phyloP scores from a whole-genome alignment of 2,329 filamentous ascomycete genomes.

The Cryoendolithus antarcticus region DNA sequence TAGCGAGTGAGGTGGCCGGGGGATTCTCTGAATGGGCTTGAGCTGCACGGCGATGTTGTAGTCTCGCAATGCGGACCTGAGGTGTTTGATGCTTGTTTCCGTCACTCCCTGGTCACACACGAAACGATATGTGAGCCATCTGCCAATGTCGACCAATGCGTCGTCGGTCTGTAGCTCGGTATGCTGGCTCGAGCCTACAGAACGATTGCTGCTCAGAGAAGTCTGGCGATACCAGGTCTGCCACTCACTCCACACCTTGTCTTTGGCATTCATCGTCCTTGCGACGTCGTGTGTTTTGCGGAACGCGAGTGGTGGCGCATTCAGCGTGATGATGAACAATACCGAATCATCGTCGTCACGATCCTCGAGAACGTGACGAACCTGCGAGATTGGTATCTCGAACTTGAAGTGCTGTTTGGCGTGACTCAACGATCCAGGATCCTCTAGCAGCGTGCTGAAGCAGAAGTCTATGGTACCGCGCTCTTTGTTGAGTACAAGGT shows the following conservation, averaged over 20 bases:
- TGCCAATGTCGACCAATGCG: slow-evolving; percentile 49
- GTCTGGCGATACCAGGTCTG: slow-evolving; percentile 54
- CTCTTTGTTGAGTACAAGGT: too few relatives aligned
- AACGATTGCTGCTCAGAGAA: slow-evolving; percentile 37
- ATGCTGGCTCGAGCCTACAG: slow-evolving; percentile 1
- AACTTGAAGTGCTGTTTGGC: slow-evolving; percentile 10
- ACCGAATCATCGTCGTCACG: slow-evolving; percentile 11
- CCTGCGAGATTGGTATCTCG: slow-evolving; percentile 12
- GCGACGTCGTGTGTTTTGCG: slow-evolving; percentile 12
- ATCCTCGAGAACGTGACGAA: slow-evolving; percentile 9
- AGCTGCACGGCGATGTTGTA: slow-evolving; percentile 53
- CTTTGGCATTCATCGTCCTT: slow-evolving; percentile 29
- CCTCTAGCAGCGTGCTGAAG: slow-evolving; percentile 11
- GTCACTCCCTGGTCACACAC: slow-evolving; percentile 25
- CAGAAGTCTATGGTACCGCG: too few relatives aligned
- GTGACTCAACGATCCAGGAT: slow-evolving; percentile 26
- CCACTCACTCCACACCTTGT: slow-evolving; percentile 40
- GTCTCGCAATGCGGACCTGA: slow-evolving; percentile 48
- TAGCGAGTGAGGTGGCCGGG: background rate
- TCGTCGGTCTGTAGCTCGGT: slow-evolving; percentile 35
- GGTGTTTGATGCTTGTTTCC: slow-evolving; percentile 12
- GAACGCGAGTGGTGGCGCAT: slow-evolving; percentile 20
- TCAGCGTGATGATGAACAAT: slow-evolving; percentile 26
- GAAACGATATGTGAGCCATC: slow-evolving; percentile 49
- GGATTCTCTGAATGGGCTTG: background rate